Evolutionary conservation across 225 moss, liverwort and hornwort species (phyloP).

Genomic region (Pseudoscleropodium purum): DNA sequence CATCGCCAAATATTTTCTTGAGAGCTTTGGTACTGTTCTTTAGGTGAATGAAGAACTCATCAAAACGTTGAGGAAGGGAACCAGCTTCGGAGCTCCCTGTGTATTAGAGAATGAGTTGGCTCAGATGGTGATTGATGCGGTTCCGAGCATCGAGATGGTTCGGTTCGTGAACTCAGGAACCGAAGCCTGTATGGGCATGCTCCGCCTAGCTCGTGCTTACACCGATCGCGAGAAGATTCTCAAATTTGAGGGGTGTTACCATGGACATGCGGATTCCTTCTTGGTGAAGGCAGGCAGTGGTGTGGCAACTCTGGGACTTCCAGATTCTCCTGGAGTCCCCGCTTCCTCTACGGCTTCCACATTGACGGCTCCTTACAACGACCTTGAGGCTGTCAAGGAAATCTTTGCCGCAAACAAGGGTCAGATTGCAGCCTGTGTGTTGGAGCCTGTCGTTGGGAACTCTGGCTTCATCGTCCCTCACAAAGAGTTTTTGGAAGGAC

Average conservation of each 20-base stretch:
- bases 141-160: conserved; percentile 97
- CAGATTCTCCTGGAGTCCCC: conserved; percentile 94
- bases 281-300: conserved; percentile 97
- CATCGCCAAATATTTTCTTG: neutral
- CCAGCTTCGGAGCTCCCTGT: conserved; percentile 90
- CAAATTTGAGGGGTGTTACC: conserved; percentile 98
- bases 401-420: conserved; percentile 48
- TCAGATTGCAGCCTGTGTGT: conserved; percentile 64
- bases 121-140: conserved; percentile 89
- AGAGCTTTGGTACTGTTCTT: neutral
- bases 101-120: conserved; percentile 76
- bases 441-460: conserved; percentile 98
- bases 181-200: conserved; percentile 95
- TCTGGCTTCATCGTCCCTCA: conserved; percentile 74
- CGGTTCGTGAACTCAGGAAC: conserved; percentile 97
- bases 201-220: conserved; percentile 73
- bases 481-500: conserved; percentile 64
- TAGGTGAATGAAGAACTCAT: conserved; percentile 87
- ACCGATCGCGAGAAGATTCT: conserved; percentile 84
- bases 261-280: conserved; percentile 94
- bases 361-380: conserved; percentile 82
- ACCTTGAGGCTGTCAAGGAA: conserved; percentile 73
- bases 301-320: conserved; percentile 86
- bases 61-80: conserved; percentile 83
- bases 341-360: conserved; percentile 61